A percentile compares a stretch with the other conserved stretches of the same genome.
Evolutionary conservation across 73 alveolate species (phyloP).

Genomic region (Tetrahymena borealis): DNA sequence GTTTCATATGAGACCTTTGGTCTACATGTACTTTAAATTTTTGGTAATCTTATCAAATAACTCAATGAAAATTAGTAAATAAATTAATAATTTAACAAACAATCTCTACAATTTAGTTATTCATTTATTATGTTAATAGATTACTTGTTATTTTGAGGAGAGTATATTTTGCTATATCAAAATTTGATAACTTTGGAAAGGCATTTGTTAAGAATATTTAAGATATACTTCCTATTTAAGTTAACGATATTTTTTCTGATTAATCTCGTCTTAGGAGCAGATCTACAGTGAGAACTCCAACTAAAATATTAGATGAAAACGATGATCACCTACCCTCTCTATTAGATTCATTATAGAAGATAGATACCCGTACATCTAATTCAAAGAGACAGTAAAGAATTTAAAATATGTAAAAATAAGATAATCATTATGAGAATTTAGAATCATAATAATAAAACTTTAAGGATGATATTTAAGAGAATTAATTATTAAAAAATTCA

Average conservation of each 20-base stretch:
- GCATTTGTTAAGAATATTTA: not conserved
- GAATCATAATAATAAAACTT: not conserved
- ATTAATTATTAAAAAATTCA: no score
- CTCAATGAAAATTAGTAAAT: not conserved
- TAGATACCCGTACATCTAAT: not conserved
- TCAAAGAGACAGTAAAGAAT: not conserved
- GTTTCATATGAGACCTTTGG: not conserved
- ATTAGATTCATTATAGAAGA: not conserved
- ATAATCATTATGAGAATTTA: not conserved
- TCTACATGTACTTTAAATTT: not conserved
- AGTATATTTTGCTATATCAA: not conserved
- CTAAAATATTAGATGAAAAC: not conserved
- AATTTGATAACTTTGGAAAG: not conserved
- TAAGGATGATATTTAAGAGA: not conserved
- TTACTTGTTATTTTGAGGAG: not conserved
- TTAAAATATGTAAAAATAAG: not conserved
- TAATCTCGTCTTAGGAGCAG: not conserved
- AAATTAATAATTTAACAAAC: not conserved
- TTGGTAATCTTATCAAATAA: not conserved
- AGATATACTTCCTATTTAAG: not conserved
- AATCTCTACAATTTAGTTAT: not conserved
- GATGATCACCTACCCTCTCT: not conserved
- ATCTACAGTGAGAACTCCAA: not conserved
- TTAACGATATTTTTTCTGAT: not conserved
- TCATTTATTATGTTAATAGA: not conserved